Base-by-base conservation (phyloP, 805 yeast genomes). In the Zygosaccharomyces rouxii region DNA sequence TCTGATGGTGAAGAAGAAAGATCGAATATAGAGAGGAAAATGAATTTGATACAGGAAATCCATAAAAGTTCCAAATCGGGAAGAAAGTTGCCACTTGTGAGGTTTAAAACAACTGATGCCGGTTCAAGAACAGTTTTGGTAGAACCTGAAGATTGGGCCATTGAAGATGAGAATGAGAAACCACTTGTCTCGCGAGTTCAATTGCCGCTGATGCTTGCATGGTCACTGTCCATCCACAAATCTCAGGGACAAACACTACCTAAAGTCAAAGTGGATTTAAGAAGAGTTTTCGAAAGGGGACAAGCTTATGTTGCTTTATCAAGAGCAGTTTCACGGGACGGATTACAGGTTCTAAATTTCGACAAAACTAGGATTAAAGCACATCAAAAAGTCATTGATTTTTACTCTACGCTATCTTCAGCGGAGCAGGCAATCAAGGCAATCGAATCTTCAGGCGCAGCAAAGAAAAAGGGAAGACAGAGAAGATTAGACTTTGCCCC, bases 261-360 rank as follows among this genome's bases (percentile, higher is more conserved):
- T 4, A 74, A 78, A 47, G 89, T 87, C 3, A 77, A 77, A 53
- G 96, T 92, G 5, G 95, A 94, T 63, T 73, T 92, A 52, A 72
- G 76, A 31, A 74, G 75, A 48, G 81, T 86, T 1, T 92, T 92
- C 67, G 98, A 90, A 62, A 82, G 80, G 46, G 99, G 99, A 0
- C 99, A 94, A 64, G 95, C 96, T 0, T 94, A 94, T 63, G 99
- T 94, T 26, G 99, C 98, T 0, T 70, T 94, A 28, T 87, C 96
- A 10, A 78, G 99, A 66, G 98, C 97, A 1, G 85, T 84, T 1
- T 77, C 85, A 19, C 75, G 95, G 57, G 80, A 81, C 3, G 96
- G 96, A 0, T 71, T 94, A 23, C 96, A 89, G 58, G 86, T 94
- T 2, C 66, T 80, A 46, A 84, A 88, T 56, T 94, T 94, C 64